Evolutionary conservation across 352 stramenopile genomes (phyloP), one percentile per base, ranked within the genome.

Genomic region (Pythium coloratum): DNA sequence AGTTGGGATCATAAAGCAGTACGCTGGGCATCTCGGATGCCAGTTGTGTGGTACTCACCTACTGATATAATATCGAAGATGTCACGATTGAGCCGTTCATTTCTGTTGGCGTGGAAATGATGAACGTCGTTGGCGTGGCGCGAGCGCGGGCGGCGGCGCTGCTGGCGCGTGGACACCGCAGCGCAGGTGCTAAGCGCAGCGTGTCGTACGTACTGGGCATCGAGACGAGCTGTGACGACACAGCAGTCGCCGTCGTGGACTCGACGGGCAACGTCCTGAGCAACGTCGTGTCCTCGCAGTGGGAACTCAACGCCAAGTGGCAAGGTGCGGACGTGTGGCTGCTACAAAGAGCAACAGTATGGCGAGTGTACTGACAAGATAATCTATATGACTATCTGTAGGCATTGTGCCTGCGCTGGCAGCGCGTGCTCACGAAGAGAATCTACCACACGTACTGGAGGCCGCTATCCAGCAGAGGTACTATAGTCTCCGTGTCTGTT

Each of bases 361-460:
- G 3, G 30, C 46, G 3, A 4, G 7, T 6, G 6, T 33, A 32
- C 20, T 44, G 13, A 18, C 34, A 38, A 42, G 46, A 26, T 32
- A 0, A 33, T 20, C 16, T 30, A 49, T 33, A 18, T 24, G 18
- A 47, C 12, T 18, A 36, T 49, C 6, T 24, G 6, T 34, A 93
- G 97, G 97, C 10, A 95, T 99, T n/a, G 97, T 99, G 6, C 97
- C 97, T 7, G 84, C 88, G 10, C 73, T 99, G 12, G 97, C 97
- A 0, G 91, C 91, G 53, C 83, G 92, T 54, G 95, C 96, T 5
- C 97, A 99, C 68, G 84, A 91, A 55, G 81, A 97, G 65, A 98
- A 98, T 64, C 91, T 99, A 47, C 95, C 98, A 44, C 76, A 86
- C n/a, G 94, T 99, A 26, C 84, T 99, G 26, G 69, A 90, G 28